These are phyloP conservation scores for Bothriochloa decipiens DNA, from an alignment of 176 grass and related monocot genomes.

Conservation along the genomic window DNA sequence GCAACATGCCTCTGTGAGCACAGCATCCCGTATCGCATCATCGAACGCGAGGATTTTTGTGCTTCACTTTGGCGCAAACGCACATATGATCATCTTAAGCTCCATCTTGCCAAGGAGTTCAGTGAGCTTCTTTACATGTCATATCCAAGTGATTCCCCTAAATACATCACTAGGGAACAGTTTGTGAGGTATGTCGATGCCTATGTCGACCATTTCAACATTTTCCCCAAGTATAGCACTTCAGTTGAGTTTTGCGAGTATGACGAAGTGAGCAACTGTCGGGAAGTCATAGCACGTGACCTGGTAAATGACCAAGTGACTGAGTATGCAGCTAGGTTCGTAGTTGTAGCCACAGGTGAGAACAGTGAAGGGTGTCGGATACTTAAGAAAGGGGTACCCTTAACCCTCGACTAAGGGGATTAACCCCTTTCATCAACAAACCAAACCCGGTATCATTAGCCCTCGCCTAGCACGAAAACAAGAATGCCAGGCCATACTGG, in stretches of 20 bases:
- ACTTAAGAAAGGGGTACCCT: no score
- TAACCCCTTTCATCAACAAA: no score
- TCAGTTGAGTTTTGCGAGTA: constrained; percentile 47
- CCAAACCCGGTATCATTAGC: no score
- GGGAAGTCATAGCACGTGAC: constrained; percentile 44
- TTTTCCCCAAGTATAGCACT: constrained; percentile 33
- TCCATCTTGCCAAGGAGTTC: constrained; percentile 68
- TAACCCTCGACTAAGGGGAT: no score
- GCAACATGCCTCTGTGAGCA: constrained; percentile 47
- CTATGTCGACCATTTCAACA: constrained; percentile 47
- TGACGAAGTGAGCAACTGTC: constrained; percentile 29
- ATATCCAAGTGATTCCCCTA: constrained; percentile 33
- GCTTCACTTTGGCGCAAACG: constrained; percentile 56
- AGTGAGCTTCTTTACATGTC: constrained; percentile 62
- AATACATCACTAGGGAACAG: constrained; percentile 47
- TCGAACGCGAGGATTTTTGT: constrained; percentile 62
- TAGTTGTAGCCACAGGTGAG: constrained; percentile 73
- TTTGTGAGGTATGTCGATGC: constrained; percentile 65
- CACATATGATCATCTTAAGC: constrained; percentile 66
- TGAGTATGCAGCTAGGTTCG: constrained; percentile 47
- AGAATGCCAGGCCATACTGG: no score
- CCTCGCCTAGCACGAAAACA: no score
- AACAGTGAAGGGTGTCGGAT: constrained; percentile 54
- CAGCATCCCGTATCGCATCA: constrained; percentile 39
- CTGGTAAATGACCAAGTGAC: not conserved